These are phyloP conservation scores for Tanozyma kutaoensis DNA, from an alignment of 805 yeast species.

Conservation along the genomic window DNA sequence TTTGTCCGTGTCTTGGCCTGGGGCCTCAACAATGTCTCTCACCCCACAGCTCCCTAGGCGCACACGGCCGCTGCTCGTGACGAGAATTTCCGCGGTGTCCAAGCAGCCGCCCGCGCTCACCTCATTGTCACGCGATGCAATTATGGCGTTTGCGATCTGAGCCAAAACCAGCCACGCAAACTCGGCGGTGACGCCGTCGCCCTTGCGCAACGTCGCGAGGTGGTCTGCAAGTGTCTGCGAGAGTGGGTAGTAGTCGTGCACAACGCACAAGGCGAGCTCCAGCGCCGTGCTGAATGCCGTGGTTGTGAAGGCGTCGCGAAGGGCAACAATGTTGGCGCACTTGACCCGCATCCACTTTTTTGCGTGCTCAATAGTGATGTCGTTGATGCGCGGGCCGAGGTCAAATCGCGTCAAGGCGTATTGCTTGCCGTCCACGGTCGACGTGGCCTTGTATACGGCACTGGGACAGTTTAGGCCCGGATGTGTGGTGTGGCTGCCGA, in stretches of 20 bases:
- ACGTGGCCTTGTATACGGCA: constrained; percentile 68
- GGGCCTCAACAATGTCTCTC: constrained; percentile 45
- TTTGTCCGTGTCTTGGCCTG: constrained; percentile 18
- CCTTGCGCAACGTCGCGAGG: constrained; percentile 35
- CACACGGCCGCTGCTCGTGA: constrained; percentile 60
- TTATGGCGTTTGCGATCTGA: constrained; percentile 41
- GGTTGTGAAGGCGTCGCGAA: constrained; percentile 77
- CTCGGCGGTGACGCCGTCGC: constrained; percentile 41
- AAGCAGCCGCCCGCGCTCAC: constrained; percentile 45
- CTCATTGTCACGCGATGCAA: too few relatives aligned
- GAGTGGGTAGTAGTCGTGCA: constrained; percentile 78
- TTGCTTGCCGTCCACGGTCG: constrained; percentile 64
- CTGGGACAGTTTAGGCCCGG: too few relatives aligned
- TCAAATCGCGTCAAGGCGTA: constrained; percentile 71
- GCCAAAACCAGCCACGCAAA: constrained; percentile 63
- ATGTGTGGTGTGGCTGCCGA: constrained; percentile 29
- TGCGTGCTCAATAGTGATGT: constrained; percentile 44
- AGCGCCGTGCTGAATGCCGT: constrained; percentile 66
- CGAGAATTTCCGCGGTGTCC: constrained; percentile 55
- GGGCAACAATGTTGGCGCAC: constrained; percentile 45
- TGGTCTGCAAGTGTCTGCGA: constrained; percentile 58
- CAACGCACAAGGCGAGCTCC: constrained; percentile 46
- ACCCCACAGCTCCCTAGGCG: constrained; percentile 63
- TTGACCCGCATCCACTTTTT: constrained; percentile 53
- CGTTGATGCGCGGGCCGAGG: constrained; percentile 21